These are phyloP conservation scores for Beauveria sp. DNA, from an alignment of 2,329 filamentous ascomycete species.

Conservation along the genomic window DNA sequence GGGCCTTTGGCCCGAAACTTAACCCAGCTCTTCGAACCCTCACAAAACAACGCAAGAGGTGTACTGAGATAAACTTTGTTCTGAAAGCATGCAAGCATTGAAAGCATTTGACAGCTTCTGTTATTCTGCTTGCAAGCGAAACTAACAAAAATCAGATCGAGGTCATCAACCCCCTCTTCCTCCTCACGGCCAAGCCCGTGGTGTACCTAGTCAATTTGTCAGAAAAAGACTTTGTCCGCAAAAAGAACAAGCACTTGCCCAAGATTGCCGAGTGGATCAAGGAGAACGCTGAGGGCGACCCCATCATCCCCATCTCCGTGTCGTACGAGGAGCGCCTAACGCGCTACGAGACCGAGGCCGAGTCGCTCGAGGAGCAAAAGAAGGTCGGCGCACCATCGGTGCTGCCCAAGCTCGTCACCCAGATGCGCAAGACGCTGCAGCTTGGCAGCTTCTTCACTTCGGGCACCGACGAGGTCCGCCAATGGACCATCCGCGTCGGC, in stretches of 20 bases:
- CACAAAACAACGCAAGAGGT: constrained; percentile 65
- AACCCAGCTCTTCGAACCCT: constrained; percentile 99
- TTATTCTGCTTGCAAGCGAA: neutral
- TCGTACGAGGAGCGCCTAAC: constrained; percentile 88
- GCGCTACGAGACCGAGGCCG: constrained; percentile 67
- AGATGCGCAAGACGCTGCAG: constrained; percentile 88
- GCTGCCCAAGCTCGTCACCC: constrained; percentile 81
- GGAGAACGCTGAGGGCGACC: constrained; percentile 76
- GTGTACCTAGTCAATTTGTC: constrained; percentile 96
- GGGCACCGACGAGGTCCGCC: constrained; percentile 88
- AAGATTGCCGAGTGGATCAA: constrained; percentile 96
- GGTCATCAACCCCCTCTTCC: constrained; percentile 91
- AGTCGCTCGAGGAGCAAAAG: constrained; percentile 80
- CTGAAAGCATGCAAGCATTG: constrained; percentile 44
- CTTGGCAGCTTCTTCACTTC: constrained; percentile 96
- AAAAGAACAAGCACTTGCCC: constrained; percentile 98
- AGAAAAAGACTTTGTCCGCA: constrained; percentile 92
- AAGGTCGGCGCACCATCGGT: constrained; percentile 77
- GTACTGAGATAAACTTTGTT: constrained; percentile 77
- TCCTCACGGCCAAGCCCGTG: constrained; percentile 92
- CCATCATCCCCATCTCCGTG: constrained; percentile 88
- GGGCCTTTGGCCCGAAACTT: constrained; percentile 87
- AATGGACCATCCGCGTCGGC: constrained; percentile 95
- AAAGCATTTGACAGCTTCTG: constrained; percentile 3
- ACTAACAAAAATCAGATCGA: constrained; percentile 61